Base-by-base conservation (phyloP, 2,329 filamentous ascomycete genomes). In the Acephala macrosclerotiorum region DNA sequence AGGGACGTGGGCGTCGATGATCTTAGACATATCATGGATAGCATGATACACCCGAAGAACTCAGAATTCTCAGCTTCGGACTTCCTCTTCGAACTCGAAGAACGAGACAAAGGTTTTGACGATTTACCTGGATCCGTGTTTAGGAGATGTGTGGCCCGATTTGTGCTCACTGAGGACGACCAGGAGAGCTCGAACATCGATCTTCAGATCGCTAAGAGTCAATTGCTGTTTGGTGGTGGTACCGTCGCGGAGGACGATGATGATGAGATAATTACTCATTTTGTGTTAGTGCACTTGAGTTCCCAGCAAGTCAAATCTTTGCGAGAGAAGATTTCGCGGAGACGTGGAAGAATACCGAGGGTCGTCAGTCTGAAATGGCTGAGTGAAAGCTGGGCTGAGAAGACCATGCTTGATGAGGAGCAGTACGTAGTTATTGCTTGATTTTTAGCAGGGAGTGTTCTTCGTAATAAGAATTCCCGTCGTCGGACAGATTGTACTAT, bases 391-490 rank as follows among this genome's bases (percentile, higher is more conserved):
- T 97, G 94, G 93, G 83, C 82, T 65, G 92, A 95, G 76, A 84
- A 83, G 69, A 97, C 93, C 0, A 74, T 91, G 67, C 77, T 97
- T 56, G 93, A 97, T 70, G 95, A 97, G 79, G 92, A 95, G 73
- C 79, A 80, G 47, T 88, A 85, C 72, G 75, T 73, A 12, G 53
- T 74, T 7, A 29, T 11, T 51, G 47, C 36, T 40, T 7, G 22
- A 45, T 40, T 58, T 12, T 36, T 58, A 22, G 18, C 18, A 11
- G 45, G 45, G n/a, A 20, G 12, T 18, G 6, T 16, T 18, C 20
- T 49, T 33, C 29, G 9, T 9, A 33, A 4, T 9, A 33, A 33
- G 29, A 9, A 9, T 33, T 33, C 9, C 29, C 29, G 9, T 33
- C 29, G 29, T 33, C 29, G 29, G 29, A 33, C 4, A 33, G 29